phyloP scores from a whole-genome alignment of 805 yeast species.

The Grigorovia yakushimaensis region DNA sequence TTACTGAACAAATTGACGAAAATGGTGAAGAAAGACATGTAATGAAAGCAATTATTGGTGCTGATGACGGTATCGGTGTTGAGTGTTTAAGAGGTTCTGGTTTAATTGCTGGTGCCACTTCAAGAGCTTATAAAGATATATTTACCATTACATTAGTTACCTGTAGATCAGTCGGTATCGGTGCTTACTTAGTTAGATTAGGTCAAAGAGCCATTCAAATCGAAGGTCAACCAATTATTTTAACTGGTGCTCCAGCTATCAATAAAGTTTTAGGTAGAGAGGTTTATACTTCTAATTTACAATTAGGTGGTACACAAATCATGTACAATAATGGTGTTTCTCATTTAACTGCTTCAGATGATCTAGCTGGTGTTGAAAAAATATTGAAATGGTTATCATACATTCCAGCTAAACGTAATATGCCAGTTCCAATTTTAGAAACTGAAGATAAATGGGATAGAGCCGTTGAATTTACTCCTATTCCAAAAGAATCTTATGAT shows the following conservation, averaged over 20 bases:
- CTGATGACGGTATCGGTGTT: slow-evolving; percentile 95
- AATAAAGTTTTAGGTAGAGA: slow-evolving; percentile 95
- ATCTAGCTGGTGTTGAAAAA: slow-evolving; percentile 90
- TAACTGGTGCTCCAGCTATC: slow-evolving; percentile 98
- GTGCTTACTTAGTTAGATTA: slow-evolving; percentile 94
- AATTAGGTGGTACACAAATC: slow-evolving; percentile 97
- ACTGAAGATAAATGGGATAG: slow-evolving; percentile 89
- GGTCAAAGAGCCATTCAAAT: slow-evolving; percentile 99
- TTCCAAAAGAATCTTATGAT: slow-evolving; percentile 65
- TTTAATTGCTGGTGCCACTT: slow-evolving; percentile 97
- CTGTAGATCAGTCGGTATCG: slow-evolving; percentile 99
- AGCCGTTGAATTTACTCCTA: slow-evolving; percentile 73
- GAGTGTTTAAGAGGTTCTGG: slow-evolving; percentile 98
- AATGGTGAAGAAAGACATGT: slow-evolving; percentile 74
- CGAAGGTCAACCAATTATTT: slow-evolving; percentile 96
- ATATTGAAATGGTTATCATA: slow-evolving; percentile 93
- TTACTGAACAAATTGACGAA: slow-evolving; percentile 73
- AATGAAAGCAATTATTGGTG: slow-evolving; percentile 81
- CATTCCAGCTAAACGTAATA: slow-evolving; percentile 80
- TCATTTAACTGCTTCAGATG: slow-evolving; percentile 94
- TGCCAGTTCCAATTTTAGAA: slow-evolving; percentile 84
- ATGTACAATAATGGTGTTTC: slow-evolving; percentile 98
- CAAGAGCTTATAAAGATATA: slow-evolving; percentile 94
- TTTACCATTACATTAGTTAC: slow-evolving; percentile 97
- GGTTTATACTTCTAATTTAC: slow-evolving; percentile 92